phyloP scores from a whole-genome alignment of 2,329 filamentous ascomycete genomes.

The Plectosphaerella sp. region DNA sequence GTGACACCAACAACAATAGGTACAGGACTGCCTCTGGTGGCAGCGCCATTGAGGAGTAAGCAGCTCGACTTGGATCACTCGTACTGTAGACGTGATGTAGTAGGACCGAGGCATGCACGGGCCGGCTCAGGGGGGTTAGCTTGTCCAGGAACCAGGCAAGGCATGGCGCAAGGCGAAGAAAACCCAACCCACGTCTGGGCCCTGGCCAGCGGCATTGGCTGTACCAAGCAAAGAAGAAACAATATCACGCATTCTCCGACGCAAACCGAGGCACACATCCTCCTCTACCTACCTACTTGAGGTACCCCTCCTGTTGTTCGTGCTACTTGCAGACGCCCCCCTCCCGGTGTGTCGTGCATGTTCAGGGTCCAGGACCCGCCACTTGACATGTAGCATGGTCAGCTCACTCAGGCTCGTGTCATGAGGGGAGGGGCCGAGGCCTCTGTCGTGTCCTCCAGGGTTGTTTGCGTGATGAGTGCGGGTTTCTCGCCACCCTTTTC shows the following conservation, averaged over 20 bases:
- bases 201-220: too few relatives aligned
- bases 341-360: too few relatives aligned
- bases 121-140: background rate
- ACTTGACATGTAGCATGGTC: too few relatives aligned
- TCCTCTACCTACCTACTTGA: background rate
- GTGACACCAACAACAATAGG: background rate
- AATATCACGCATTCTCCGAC: background rate
- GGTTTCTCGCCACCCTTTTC: background rate
- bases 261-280: background rate
- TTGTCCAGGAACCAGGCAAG: background rate
- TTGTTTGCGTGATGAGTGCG: background rate
- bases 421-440: too few relatives aligned
- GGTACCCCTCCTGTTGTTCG: background rate
- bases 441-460: background rate
- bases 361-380: too few relatives aligned
- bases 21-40: background rate
- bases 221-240: too few relatives aligned
- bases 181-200: background rate
- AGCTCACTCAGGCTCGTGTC: too few relatives aligned
- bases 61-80: background rate
- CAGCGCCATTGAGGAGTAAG: slow-evolving; percentile 3
- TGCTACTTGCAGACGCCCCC: too few relatives aligned
- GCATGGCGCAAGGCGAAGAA: background rate
- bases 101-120: too few relatives aligned
- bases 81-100: background rate